Percentiles rank a stretch among this genome's conserved stretches.
Evolutionary conservation across 208 protist genomes (phyloP).

Genomic region (Trypanosoma rangeli): DNA sequence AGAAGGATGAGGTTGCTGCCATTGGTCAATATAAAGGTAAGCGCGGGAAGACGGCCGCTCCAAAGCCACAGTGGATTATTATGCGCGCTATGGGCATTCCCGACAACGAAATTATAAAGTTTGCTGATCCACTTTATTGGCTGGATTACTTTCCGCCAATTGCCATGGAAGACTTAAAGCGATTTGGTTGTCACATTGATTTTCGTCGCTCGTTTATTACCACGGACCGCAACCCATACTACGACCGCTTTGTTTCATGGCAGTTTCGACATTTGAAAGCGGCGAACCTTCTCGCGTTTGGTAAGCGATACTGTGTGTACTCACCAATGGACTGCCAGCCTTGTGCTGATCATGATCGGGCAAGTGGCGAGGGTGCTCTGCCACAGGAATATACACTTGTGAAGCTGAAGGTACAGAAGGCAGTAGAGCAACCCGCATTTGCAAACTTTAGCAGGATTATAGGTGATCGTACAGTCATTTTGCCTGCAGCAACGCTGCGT

Average conservation of each 20-base stretch:
- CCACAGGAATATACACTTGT: slow-evolving; percentile 98
- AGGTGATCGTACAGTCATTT: slow-evolving; percentile 84
- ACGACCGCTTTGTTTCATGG: slow-evolving; percentile 99
- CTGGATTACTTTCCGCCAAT: slow-evolving; percentile 98
- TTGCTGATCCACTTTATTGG: slow-evolving; percentile 98
- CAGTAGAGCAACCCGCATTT: slow-evolving; percentile 68
- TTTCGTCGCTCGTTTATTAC: slow-evolving; percentile 99
- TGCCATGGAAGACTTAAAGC: slow-evolving; percentile 95
- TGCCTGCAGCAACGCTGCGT: slow-evolving; percentile 98
- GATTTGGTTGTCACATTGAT: slow-evolving; percentile 96
- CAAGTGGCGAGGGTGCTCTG: slow-evolving; percentile 96
- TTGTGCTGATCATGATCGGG: slow-evolving; percentile 99
- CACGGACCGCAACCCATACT: slow-evolving; percentile 99
- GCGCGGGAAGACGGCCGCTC: slow-evolving; percentile 89
- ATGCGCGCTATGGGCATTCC: slow-evolving; percentile 96
- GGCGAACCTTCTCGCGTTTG: slow-evolving; percentile 94
- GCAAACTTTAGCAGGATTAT: slow-evolving; percentile 60
- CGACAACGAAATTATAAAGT: slow-evolving; percentile 97
- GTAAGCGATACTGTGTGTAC: slow-evolving; percentile 98
- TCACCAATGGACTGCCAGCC: slow-evolving; percentile 98
- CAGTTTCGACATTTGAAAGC: slow-evolving; percentile 94
- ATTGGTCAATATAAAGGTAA: slow-evolving; percentile 77
- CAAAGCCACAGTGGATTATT: slow-evolving; percentile 98
- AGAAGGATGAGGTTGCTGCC: slow-evolving; percentile 26
- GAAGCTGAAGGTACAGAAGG: slow-evolving; percentile 94